phyloP scores from a whole-genome alignment of 2,329 filamentous ascomycete species.

The Diaporthe eres region DNA sequence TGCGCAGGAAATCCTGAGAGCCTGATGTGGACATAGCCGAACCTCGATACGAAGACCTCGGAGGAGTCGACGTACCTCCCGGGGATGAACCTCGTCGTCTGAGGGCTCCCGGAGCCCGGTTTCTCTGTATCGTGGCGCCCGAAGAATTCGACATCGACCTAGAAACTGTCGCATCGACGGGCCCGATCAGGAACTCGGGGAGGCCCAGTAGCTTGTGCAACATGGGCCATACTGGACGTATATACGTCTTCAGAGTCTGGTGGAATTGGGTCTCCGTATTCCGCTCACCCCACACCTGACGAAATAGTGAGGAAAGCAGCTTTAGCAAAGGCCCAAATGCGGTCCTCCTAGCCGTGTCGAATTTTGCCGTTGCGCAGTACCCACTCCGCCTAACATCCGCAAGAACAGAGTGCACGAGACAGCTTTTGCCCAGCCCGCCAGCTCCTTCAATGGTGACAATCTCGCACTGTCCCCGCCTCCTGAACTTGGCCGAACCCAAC shows the following conservation, averaged over 20 bases:
- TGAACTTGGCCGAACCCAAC: constrained; percentile 70
- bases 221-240: constrained; percentile 75
- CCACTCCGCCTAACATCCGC: constrained; percentile 72
- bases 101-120: constrained; percentile 41
- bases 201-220: constrained; percentile 73
- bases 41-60: constrained; percentile 53
- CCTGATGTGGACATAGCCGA: constrained; percentile 61
- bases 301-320: constrained; percentile 76
- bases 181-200: constrained; percentile 78
- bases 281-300: constrained; percentile 76
- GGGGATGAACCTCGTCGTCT: constrained; percentile 66
- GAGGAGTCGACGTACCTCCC: constrained; percentile 51
- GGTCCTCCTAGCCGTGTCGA: constrained; percentile 72
- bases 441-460: constrained; percentile 73
- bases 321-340: constrained; percentile 76
- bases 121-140: constrained; percentile 50
- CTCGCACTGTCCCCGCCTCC: constrained; percentile 74
- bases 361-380: constrained; percentile 77
- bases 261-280: constrained; percentile 77
- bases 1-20: constrained; percentile 72
- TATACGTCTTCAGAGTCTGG: constrained; percentile 71
- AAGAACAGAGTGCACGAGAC: constrained; percentile 74
- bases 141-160: constrained; percentile 56
- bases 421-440: constrained; percentile 76
- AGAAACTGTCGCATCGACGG: constrained; percentile 55